Percentiles rank a stretch among this genome's conserved stretches.
Evolutionary conservation across 352 stramenopile genomes (phyloP).

Genomic region (Phytophthora fragariaefolia): DNA sequence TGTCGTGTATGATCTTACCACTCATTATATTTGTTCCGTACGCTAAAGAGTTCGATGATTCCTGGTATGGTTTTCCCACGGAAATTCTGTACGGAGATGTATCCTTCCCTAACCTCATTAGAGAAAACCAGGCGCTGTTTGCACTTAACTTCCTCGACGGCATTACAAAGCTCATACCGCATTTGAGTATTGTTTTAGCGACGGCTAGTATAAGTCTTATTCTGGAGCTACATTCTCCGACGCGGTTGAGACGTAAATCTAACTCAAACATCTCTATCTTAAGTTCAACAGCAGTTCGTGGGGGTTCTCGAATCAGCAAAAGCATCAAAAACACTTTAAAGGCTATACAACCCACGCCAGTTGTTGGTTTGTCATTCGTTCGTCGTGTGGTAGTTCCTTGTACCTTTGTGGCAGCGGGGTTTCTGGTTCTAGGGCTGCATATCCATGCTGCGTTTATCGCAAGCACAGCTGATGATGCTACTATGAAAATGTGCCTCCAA

Average conservation of each 20-base stretch:
- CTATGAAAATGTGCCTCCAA: constrained; percentile 37
- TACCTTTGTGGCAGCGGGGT: constrained; percentile 9
- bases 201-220: constrained; percentile 44
- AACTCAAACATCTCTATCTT: not conserved
- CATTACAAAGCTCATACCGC: constrained; percentile 41
- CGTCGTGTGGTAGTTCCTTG: constrained; percentile 30
- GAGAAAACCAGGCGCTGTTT: constrained; percentile 53
- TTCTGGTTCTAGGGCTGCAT: constrained; percentile 23
- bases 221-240: constrained; percentile 17
- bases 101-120: constrained; percentile 51
- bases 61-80: constrained; percentile 39
- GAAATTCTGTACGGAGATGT: constrained; percentile 52
- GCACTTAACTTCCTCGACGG: constrained; percentile 36
- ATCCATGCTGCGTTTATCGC: constrained; percentile 14
- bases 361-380: constrained; percentile 4
- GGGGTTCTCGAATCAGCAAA: not conserved
- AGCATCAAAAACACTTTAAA: not conserved
- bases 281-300: constrained; percentile 6
- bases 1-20: constrained; percentile 17
- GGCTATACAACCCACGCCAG: not conserved
- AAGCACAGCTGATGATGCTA: not conserved
- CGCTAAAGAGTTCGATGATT: constrained; percentile 35
- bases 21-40: constrained; percentile 33
- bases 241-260: not conserved
- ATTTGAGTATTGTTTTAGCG: constrained; percentile 46